phyloP scores from a whole-genome alignment of 75 land plant species.

The Adiantum capillusveneris region DNA sequence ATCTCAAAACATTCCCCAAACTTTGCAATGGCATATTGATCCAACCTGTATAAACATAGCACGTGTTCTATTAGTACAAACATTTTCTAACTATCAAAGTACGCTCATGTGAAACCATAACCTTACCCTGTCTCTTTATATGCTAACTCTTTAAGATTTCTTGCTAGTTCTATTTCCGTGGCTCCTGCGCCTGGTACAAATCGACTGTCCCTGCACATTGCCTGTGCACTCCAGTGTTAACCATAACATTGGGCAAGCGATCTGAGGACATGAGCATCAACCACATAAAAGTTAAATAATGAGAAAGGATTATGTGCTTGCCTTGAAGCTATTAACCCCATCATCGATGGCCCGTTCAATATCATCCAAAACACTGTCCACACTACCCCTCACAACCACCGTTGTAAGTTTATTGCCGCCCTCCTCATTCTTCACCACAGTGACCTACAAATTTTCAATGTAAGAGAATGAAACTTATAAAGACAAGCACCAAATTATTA shows the following conservation, averaged over 20 bases:
- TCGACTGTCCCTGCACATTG: constrained; percentile 95
- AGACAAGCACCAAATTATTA: no score
- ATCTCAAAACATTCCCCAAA: constrained; percentile 97
- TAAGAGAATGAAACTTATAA: constrained; percentile 3
- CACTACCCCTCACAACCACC: constrained; percentile 89
- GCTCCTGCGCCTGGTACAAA: constrained; percentile 97
- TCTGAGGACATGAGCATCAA: no score
- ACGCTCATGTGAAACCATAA: no score
- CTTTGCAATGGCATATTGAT: constrained; percentile 96
- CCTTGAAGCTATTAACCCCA: constrained; percentile 97
- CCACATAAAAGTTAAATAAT: neutral
- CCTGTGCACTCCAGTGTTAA: constrained; percentile 38
- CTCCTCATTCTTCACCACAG: constrained; percentile 77
- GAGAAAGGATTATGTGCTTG: constrained; percentile 6
- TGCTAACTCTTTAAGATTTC: constrained; percentile 77
- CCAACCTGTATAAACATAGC: constrained; percentile 52
- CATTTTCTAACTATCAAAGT: no score
- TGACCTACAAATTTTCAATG: constrained; percentile 38
- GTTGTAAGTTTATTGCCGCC: constrained; percentile 90
- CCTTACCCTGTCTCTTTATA: constrained; percentile 86
- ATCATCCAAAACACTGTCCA: constrained; percentile 95
- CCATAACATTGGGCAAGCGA: no score
- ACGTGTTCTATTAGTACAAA: no score
- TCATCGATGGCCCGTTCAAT: constrained; percentile 99
- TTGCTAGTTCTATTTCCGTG: constrained; percentile 96